Percentiles rank a stretch among this genome's conserved stretches.
Evolutionary conservation across 2,329 filamentous ascomycete species (phyloP).

Genomic region (Venturia oleaginea): DNA sequence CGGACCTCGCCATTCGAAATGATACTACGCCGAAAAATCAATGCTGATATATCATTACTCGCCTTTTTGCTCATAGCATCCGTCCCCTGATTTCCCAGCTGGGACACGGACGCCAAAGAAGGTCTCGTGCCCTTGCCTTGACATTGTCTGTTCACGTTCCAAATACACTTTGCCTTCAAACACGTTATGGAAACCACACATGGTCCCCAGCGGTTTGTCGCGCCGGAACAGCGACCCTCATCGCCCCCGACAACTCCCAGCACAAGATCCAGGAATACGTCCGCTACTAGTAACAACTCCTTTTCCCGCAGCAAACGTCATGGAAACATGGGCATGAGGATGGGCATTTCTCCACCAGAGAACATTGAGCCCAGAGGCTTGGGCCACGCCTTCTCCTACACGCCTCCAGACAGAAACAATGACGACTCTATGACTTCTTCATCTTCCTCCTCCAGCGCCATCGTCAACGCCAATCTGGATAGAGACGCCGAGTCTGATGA

Average conservation of each 20-base stretch:
- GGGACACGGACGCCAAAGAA: not conserved
- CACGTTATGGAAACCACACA: slow-evolving; percentile 5
- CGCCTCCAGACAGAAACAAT: slow-evolving; percentile 18
- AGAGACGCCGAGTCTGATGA: slow-evolving; percentile 22
- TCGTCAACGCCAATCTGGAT: slow-evolving; percentile 21
- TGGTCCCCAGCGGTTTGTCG: slow-evolving; percentile 8
- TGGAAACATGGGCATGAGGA: slow-evolving; percentile 18
- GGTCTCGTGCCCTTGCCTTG: slow-evolving; percentile 1
- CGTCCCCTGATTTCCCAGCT: slow-evolving; percentile 10
- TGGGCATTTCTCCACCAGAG: slow-evolving; percentile 29
- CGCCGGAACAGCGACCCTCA: slow-evolving; percentile 10
- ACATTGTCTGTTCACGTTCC: not conserved
- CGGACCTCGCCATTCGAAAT: slow-evolving; percentile 25
- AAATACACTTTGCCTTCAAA: not conserved
- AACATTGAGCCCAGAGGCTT: slow-evolving; percentile 28
- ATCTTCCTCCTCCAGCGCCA: slow-evolving; percentile 14
- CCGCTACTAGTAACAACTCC: not conserved
- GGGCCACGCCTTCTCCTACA: slow-evolving; percentile 28
- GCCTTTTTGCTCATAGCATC: slow-evolving; percentile 5
- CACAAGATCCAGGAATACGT: slow-evolving; percentile 7
- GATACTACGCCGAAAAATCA: slow-evolving; percentile 30
- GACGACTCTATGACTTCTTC: not conserved
- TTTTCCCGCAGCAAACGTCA: slow-evolving; percentile 22
- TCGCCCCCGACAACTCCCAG: slow-evolving; percentile 11
- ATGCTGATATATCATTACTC: slow-evolving; percentile 5